Evolutionary conservation across 1,139 yeast species (phyloP).

Genomic region (Hansenula lynferdii): DNA sequence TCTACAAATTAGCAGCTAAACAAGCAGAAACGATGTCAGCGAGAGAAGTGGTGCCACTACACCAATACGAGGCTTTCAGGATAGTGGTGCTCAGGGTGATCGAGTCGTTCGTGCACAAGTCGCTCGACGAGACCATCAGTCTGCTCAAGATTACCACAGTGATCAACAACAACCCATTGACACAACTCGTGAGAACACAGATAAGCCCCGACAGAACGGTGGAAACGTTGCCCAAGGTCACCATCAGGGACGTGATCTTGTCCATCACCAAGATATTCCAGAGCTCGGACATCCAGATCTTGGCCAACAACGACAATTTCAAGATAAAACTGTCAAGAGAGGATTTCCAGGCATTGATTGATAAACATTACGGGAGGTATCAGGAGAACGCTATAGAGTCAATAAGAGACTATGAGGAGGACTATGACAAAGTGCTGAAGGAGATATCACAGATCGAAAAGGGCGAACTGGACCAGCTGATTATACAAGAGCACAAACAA

Average conservation of each 20-base stretch:
- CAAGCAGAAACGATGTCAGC: neutral
- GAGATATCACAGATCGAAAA: conserved; percentile 30
- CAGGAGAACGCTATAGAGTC: conserved; percentile 5
- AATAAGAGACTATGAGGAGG: conserved; percentile 28
- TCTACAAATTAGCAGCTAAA: too few species aligned
- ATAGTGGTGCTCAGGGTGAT: conserved; percentile 21
- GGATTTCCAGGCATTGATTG: conserved; percentile 14
- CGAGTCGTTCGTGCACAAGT: conserved; percentile 19
- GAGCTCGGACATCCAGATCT: conserved; percentile 18
- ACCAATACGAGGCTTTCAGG: conserved; percentile 14
- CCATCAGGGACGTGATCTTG: conserved; percentile 18
- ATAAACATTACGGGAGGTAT: conserved; percentile 10
- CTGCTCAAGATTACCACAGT: conserved; percentile 18
- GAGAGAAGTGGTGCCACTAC: neutral
- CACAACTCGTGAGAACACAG: conserved; percentile 9
- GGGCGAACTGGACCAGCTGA: conserved; percentile 30
- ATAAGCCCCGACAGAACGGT: conserved; percentile 7
- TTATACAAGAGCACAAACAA: conserved; percentile 10
- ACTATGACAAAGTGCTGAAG: conserved; percentile 22
- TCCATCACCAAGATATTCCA: conserved; percentile 19
- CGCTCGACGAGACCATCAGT: conserved; percentile 18
- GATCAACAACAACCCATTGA: conserved; percentile 17
- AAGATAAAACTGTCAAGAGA: conserved; percentile 13
- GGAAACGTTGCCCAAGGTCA: conserved; percentile 6
- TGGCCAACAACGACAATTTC: conserved; percentile 20